Conservation (phyloP, 139 green algal genomes). For the Eudorina sp. region DNA sequence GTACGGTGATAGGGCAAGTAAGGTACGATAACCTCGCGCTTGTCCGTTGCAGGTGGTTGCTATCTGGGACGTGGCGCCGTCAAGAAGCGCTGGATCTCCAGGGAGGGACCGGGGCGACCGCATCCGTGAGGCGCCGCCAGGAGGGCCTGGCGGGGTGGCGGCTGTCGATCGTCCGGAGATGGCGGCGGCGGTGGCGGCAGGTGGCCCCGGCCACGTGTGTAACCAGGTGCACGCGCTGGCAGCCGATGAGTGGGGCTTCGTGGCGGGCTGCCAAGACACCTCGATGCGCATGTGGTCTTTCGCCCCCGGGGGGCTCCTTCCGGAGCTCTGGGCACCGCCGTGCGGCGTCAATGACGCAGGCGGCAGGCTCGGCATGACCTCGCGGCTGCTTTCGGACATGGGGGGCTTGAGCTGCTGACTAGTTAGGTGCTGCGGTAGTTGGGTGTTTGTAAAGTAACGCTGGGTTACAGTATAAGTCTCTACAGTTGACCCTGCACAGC, state of each 20-base stretch:
- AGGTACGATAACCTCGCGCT: too few relatives aligned
- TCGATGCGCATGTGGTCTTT: conserved; percentile 10
- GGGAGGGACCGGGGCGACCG: too few relatives aligned
- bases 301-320: not conserved
- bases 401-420: not conserved
- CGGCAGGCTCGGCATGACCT: not conserved
- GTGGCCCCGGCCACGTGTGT: not conserved
- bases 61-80: not conserved
- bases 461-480: too few relatives aligned
- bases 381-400: not conserved
- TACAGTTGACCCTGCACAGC: too few relatives aligned
- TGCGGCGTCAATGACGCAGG: not conserved
- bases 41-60: conserved; percentile 16
- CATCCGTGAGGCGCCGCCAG: not conserved
- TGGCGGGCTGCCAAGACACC: conserved; percentile 23
- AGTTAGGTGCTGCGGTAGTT: too few relatives aligned
- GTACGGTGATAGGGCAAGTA: too few relatives aligned
- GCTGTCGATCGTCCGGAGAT: not conserved
- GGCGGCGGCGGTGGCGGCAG: not conserved
- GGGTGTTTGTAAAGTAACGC: too few relatives aligned
- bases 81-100: too few relatives aligned
- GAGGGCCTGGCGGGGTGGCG: not conserved
- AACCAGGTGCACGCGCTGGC: conserved; percentile 28
- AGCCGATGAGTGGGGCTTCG: conserved; percentile 26
- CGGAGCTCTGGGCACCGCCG: not conserved